Conservation (phyloP, 179 eudicot genomes). For the Silene vulgaris region DNA sequence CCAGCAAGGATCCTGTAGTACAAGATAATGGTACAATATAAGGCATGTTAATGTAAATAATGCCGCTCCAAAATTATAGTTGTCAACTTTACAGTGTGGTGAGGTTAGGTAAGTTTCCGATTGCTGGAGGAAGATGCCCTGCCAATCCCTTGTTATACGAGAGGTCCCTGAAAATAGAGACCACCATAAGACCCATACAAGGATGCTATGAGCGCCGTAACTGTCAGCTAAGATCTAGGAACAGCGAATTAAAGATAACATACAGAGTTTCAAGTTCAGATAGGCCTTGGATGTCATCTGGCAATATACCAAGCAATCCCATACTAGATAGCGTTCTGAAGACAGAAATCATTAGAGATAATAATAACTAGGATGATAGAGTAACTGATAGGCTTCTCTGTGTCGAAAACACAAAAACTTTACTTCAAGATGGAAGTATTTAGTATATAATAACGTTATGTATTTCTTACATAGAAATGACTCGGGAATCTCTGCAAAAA, state of each 20-base stretch:
- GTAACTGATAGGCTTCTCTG: no score
- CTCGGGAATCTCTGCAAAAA: not conserved
- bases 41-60: not conserved
- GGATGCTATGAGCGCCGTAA: not conserved
- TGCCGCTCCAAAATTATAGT: not conserved
- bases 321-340: not conserved
- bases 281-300: not conserved
- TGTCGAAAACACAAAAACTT: no score
- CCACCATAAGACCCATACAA: not conserved
- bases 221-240: not conserved
- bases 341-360: not conserved
- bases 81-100: constrained; percentile 39
- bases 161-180: constrained; percentile 36
- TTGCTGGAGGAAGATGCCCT: constrained; percentile 41
- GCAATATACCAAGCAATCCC: not conserved
- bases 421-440: no score
- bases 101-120: constrained; percentile 44
- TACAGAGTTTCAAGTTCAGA: not conserved
- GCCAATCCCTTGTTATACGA: constrained; percentile 46
- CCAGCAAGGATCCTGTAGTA: constrained; percentile 43
- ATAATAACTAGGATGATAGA: no score
- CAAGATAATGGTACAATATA: not conserved
- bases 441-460: no score
- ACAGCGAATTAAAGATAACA: not conserved
- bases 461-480: not conserved